Evolutionary conservation across 768 basidiomycete species (phyloP), one percentile per base, ranked within the genome.

Genomic region (Mycena rosella): DNA sequence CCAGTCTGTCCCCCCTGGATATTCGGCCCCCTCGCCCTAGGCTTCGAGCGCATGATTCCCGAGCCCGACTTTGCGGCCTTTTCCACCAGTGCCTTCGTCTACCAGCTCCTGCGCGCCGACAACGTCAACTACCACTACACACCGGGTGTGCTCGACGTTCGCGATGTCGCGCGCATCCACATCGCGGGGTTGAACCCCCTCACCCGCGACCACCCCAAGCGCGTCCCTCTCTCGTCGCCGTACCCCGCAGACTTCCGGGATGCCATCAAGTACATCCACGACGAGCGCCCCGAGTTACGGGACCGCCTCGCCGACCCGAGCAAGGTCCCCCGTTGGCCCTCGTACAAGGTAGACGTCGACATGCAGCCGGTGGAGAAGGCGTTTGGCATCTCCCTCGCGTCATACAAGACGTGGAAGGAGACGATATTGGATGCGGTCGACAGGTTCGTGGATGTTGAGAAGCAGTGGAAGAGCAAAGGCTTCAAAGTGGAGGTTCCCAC

Each of bases 21-120:
- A 51, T 72, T 72, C 30, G 76, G 77, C 15, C 77, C 77, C 6
- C 57, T 78, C 57, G 74, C 74, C 2, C 71, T 69, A 30, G 69
- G 71, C 29, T 74, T 74, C 45, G 59, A 67, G 44, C 47, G 65
- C 48, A 56, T 74, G 27, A 45, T 70, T 6, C 69, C 32, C 32
- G 32, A 34, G 32, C 13, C 32, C 32, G 32, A 34, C 32, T 34
- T 34, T 34, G 32, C 32, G 7, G 32, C 32, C 32, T 6, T 34
- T 13, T 34, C 32, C 32, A 34, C 32, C 32, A 13, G 32, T 67
- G 70, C 9, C 27, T 70, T 58, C 60, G 48, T 74, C 24, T 67
- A 71, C 45, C 56, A 64, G 38, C 60, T 74, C 24, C 53, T 72
- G 18, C 58, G 65, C 14, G 34, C 61, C 13, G 59, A 70, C 57